Evolutionary conservation across 306 rosid genomes (phyloP), one percentile per base, ranked within the genome.

Genomic region (Sophora flavescens): DNA sequence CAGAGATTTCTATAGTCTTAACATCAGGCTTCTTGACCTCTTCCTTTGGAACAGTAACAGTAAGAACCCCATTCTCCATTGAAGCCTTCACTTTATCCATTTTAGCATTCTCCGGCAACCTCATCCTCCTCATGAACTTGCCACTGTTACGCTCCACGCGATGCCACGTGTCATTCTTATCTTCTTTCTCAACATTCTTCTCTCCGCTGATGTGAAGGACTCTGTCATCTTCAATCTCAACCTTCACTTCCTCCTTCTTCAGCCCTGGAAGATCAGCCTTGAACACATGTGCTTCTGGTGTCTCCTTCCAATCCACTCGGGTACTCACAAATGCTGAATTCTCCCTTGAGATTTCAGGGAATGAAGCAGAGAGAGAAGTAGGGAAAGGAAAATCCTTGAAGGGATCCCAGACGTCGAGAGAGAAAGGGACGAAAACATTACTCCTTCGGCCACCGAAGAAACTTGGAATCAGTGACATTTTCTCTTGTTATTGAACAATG

Each of bases 281-380:
- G 70, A 82, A 75, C 70, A 85, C 88, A 2, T 78, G 86, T 3
- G 86, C 88, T 17, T 82, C 86, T 6, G 86, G 82, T 0, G 86
- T 85, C 15, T 85, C 88, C 57, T 70, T 85, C 86, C 84, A 85
- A 17, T 85, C 88, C 3, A 85, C 59, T 0, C 67, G n/a, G 0
- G 84, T 64, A 56, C 13, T 85, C 54, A 74, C 61, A 59, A 78
- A 82, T 0, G 86, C 82, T 7, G 82, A 78, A 53, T 64, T 85
- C n/a, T n/a, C n/a, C n/a, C n/a, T n/a, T n/a, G n/a, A n/a, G n/a
- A n/a, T n/a, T 2, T 53, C 72, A 22, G 69, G 54, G 14, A 51
- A 61, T 0, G 85, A 56, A 26, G 64, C 2, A 10, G 88, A 74
- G 14, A 85, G 13, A 4, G 83, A 61, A 30, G 1, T 30, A 2